Evolutionary conservation across 2,329 filamentous ascomycete genomes (phyloP), one percentile per base, ranked within the genome.

Genomic region (Teratosphaeria viscida): DNA sequence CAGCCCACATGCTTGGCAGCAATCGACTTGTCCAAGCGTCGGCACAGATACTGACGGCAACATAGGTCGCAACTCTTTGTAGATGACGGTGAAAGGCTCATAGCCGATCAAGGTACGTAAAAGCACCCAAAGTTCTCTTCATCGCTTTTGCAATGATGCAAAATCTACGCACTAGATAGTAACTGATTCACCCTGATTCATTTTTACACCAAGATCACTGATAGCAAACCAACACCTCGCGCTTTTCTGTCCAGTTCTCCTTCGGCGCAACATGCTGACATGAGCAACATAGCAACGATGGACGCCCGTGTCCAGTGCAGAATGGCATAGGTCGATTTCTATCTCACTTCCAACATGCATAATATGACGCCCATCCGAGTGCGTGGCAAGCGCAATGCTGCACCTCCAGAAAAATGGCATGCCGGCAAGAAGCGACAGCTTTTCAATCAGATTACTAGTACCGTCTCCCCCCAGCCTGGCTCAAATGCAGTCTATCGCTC

Each of bases 141-240:
- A 32, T 54, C 23, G 27, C 12, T 16, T 7, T 32, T 54, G 53
- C 53, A 63, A 62, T 62, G 63, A 63, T 55, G 60, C 63, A 60
- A 65, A 65, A 34, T 34, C 60, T 47, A 59, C 43, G 58, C 61
- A 62, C 58, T 65, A 65, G 63, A 63, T 65, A 63, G 63, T 62
- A 60, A 34, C 54, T 60, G 59, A 60, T 56, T 27, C n/a, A 19
- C 55, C 34, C 55, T 59, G 58, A 58, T 58, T 54, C 49, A 27
- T 67, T 64, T 70, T 69, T 70, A 71, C 70, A 73, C 72, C 72
- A 73, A 73, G 72, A 73, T 73, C 72, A 71, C 71, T 73, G 72
- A 73, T 68, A 66, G 62, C 56, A 61, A 32, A 14, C 29, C 27
- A n/a, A 27, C 53, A 39, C 32, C 43, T 58, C 34, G 37, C 52